Evolutionary conservation across 495 filamentous ascomycete species (phyloP).

Genomic region (Penicillium simplicissimum): DNA sequence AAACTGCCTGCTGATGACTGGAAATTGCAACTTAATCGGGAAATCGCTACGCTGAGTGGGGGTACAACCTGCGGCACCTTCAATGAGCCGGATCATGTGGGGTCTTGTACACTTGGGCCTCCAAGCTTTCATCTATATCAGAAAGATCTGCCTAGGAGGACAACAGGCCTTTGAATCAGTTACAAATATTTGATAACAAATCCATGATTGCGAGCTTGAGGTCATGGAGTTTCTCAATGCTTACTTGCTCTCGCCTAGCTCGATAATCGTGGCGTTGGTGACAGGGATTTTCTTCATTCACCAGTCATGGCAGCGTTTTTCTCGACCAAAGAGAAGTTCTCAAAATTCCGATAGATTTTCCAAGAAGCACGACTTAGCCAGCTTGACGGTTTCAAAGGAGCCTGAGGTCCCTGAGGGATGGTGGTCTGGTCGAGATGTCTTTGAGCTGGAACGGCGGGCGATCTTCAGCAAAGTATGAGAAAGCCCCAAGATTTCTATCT

Average conservation of each 20-base stretch:
- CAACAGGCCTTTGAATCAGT: neutral
- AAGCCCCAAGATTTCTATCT: neutral
- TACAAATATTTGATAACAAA: neutral
- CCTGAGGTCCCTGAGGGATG: constrained; percentile 46
- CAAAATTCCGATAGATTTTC: neutral
- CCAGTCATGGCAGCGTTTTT: constrained; percentile 16
- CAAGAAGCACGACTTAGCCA: neutral
- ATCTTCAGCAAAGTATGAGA: constrained; percentile 50
- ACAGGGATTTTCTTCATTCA: constrained; percentile 15
- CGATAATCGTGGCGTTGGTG: constrained; percentile 19
- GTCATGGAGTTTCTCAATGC: constrained; percentile 23
- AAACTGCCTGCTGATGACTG: constrained; percentile 2
- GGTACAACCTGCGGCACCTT: constrained; percentile 6
- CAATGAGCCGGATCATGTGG: constrained; percentile 26
- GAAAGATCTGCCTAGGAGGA: neutral
- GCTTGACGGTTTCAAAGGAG: constrained; percentile 36
- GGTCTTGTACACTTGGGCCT: constrained; percentile 15
- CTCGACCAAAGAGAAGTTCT: neutral
- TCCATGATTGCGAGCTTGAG: too few species aligned
- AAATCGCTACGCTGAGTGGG: constrained; percentile 18
- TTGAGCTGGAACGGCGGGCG: constrained; percentile 52
- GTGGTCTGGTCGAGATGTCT: constrained; percentile 45
- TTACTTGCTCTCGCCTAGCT: constrained; percentile 15
- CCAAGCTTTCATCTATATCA: constrained; percentile 21
- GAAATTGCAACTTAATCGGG: constrained; percentile 31